These are phyloP conservation scores for Peziza echinospora DNA, from an alignment of 495 filamentous ascomycete species.

Conservation along the genomic window DNA sequence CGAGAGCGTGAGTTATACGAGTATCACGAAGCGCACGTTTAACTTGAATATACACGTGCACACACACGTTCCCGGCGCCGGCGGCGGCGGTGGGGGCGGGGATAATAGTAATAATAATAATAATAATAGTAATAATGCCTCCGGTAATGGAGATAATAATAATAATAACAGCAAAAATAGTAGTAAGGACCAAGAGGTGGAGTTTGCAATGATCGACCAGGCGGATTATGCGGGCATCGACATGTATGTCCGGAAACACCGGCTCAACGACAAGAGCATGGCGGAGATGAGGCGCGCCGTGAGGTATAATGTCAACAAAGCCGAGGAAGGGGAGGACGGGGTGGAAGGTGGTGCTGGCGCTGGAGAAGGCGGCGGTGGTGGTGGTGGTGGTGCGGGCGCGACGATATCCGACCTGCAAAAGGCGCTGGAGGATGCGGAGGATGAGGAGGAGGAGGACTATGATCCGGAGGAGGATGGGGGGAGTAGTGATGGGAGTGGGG, in stretches of 20 bases:
- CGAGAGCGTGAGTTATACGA: conserved; percentile 68
- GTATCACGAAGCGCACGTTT: conserved; percentile 77
- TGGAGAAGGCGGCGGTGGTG: conserved; percentile 29
- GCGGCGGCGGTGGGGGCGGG: conserved; percentile 3
- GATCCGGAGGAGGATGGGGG: conserved; percentile 54
- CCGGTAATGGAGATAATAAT: too few species aligned
- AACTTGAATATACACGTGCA: conserved; percentile 59
- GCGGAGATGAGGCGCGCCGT: conserved; percentile 74
- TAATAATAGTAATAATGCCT: too few species aligned
- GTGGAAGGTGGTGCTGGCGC: conserved; percentile 27
- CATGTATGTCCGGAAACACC: conserved; percentile 55
- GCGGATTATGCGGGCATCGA: conserved; percentile 70
- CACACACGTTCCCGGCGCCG: conserved; percentile 11
- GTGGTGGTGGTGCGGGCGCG: conserved; percentile 27
- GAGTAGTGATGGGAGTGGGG: conserved; percentile 27
- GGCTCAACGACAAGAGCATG: conserved; percentile 76
- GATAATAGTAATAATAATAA: too few species aligned
- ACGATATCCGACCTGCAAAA: conserved; percentile 36
- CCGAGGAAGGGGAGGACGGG: conserved; percentile 29
- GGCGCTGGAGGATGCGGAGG: conserved; percentile 52
- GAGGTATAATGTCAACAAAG: conserved; percentile 42
- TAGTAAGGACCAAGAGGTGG: conserved; percentile 42
- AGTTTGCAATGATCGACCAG: conserved; percentile 75
- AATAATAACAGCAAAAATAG: too few species aligned
- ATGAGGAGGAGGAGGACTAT: conserved; percentile 80